These are phyloP conservation scores for Coleophoma cylindrospora DNA, from an alignment of 2,329 filamentous ascomycete species.

Conservation along the genomic window DNA sequence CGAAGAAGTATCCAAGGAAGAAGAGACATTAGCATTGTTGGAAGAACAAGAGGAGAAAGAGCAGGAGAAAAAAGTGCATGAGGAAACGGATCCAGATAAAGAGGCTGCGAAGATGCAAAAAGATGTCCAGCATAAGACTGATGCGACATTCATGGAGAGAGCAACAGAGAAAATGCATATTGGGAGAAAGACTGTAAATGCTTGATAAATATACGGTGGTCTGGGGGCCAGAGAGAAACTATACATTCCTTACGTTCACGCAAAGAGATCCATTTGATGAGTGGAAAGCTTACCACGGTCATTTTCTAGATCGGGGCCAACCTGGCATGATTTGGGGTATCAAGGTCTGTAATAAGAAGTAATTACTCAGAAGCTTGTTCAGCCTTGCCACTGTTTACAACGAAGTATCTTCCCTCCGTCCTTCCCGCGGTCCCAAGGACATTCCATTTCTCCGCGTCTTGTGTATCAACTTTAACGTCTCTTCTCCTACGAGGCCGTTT, in stretches of 20 bases:
- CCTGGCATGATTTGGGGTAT: too few species aligned
- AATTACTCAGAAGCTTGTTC: too few species aligned
- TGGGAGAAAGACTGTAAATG: background rate
- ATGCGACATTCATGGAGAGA: constrained; percentile 19
- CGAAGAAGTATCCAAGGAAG: constrained; percentile 39
- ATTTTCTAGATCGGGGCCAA: background rate
- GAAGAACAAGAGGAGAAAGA: constrained; percentile 37
- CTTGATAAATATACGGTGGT: too few species aligned
- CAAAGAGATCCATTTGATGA: background rate
- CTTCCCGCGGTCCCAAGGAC: constrained; percentile 23
- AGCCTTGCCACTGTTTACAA: constrained; percentile 26
- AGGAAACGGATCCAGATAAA: constrained; percentile 20
- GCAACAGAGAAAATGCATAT: constrained; percentile 17
- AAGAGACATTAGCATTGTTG: constrained; percentile 34
- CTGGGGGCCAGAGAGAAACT: too few species aligned
- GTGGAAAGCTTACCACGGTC: background rate
- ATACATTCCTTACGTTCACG: background rate
- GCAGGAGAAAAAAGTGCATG: constrained; percentile 20
- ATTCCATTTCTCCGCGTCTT: constrained; percentile 24
- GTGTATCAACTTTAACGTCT: constrained; percentile 7
- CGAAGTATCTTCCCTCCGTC: constrained; percentile 27
- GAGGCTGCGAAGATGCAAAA: constrained; percentile 27
- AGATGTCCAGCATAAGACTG: constrained; percentile 18
- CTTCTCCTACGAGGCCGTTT: constrained; percentile 22
- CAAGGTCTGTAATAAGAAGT: too few species aligned